Percentiles rank a stretch among this genome's conserved stretches.
These are phyloP conservation scores for Naganishia vaughanmartiniae DNA, from an alignment of 768 basidiomycete species.

Conservation along the genomic window DNA sequence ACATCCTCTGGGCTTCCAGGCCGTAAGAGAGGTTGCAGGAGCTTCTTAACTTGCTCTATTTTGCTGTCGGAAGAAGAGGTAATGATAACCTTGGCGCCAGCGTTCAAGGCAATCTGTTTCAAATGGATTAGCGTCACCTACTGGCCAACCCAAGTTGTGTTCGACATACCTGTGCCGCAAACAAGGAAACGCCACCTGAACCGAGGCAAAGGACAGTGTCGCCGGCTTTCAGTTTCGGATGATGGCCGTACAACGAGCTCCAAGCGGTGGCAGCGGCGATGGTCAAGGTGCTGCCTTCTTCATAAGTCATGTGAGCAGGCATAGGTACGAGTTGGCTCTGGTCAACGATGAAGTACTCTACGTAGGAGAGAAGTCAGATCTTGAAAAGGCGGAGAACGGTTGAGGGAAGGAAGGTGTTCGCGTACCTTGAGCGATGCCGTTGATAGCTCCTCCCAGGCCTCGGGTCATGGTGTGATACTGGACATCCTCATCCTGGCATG, in stretches of 20 bases:
- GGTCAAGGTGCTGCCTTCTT: slow-evolving; percentile 67
- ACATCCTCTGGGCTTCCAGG: slow-evolving; percentile 31
- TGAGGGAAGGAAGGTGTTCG: neutral
- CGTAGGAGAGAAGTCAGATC: neutral
- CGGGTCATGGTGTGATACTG: slow-evolving; percentile 34
- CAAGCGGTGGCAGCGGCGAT: slow-evolving; percentile 66
- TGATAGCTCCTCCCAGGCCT: slow-evolving; percentile 44
- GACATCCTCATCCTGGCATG: slow-evolving; percentile 42
- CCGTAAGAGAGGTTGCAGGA: slow-evolving; percentile 58
- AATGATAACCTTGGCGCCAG: slow-evolving; percentile 65
- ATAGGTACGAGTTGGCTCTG: slow-evolving; percentile 57
- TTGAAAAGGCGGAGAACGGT: neutral
- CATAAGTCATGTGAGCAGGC: slow-evolving; percentile 62
- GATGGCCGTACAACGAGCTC: slow-evolving; percentile 57
- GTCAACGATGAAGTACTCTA: slow-evolving; percentile 45
- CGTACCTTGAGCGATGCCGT: slow-evolving; percentile 38
- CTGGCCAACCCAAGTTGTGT: neutral
- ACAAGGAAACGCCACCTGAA: slow-evolving; percentile 53
- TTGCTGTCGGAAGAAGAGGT: slow-evolving; percentile 70
- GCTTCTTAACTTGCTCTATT: slow-evolving; percentile 55
- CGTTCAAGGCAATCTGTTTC: slow-evolving; percentile 61
- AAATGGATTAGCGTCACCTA: neutral
- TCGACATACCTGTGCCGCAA: slow-evolving; percentile 52
- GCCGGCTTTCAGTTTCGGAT: slow-evolving; percentile 58
- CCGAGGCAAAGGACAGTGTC: slow-evolving; percentile 57